phyloP scores from a whole-genome alignment of 495 filamentous ascomycete genomes.

The Tuber umbilicatum region DNA sequence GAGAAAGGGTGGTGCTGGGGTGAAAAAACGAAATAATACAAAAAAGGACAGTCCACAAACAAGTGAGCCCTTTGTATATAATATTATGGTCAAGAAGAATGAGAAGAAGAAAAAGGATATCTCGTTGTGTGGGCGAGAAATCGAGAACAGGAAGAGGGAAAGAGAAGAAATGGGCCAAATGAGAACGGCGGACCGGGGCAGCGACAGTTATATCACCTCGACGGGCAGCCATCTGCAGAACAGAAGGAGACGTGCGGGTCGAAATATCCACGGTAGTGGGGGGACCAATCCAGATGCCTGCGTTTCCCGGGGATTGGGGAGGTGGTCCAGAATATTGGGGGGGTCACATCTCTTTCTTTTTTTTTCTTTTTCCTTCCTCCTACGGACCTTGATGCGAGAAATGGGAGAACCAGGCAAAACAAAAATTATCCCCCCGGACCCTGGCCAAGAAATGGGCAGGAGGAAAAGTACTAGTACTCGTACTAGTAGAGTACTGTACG shows the following conservation, averaged over 20 bases:
- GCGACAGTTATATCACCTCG: neutral
- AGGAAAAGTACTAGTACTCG: neutral
- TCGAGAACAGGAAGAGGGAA: neutral
- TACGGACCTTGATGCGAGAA: neutral
- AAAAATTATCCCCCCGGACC: neutral
- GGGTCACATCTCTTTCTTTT: neutral
- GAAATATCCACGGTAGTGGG: neutral
- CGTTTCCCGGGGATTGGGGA: neutral
- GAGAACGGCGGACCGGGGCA: neutral
- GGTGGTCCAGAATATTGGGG: neutral
- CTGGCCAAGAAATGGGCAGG: neutral
- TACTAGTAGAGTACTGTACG: too few species aligned
- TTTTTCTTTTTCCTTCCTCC: neutral
- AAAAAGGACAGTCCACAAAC: neutral
- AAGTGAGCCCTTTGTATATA: neutral
- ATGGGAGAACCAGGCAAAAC: neutral
- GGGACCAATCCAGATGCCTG: neutral
- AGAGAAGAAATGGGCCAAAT: conserved; percentile 2
- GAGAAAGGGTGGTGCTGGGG: neutral
- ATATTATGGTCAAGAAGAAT: neutral
- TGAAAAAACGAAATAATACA: neutral
- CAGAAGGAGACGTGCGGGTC: neutral
- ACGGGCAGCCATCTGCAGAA: neutral
- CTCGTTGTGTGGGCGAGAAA: neutral
- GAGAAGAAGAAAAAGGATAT: neutral